A percentile compares a stretch with the other conserved stretches of the same genome.
Conservation (phyloP, 2,329 filamentous ascomycete species). For the Colletotrichum sp. region DNA sequence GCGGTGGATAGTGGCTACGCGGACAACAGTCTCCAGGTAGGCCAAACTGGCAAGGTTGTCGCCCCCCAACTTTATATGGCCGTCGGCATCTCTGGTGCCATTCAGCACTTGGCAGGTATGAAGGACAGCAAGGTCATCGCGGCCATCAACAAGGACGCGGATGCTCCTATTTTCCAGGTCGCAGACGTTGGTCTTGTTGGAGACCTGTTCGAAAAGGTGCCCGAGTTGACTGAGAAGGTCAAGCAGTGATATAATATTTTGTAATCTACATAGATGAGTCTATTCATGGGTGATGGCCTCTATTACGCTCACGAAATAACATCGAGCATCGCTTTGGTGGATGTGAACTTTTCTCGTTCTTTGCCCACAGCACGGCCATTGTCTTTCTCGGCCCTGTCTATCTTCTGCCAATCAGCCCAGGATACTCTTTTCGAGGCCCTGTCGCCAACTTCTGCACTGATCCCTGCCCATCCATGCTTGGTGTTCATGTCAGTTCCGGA, state of each 20-base stretch:
- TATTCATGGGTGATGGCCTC: conserved; percentile 24
- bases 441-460: conserved; percentile 64
- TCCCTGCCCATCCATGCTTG: conserved; percentile 74
- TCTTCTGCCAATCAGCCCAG: conserved; percentile 86
- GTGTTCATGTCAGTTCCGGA: conserved; percentile 3
- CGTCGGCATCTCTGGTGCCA: conserved; percentile 94
- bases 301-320: conserved; percentile 44
- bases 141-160: conserved; percentile 96
- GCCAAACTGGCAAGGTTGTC: conserved; percentile 98
- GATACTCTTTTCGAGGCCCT: conserved; percentile 66
- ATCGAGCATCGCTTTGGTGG: conserved; percentile 60
- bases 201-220: conserved; percentile 94
- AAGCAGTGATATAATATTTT: conserved; percentile 49
- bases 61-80: conserved; percentile 95
- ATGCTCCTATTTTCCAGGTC: conserved; percentile 98
- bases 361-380: conserved; percentile 74
- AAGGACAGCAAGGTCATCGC: conserved; percentile 99
- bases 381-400: conserved; percentile 78
- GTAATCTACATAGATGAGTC: neutral
- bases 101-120: conserved; percentile 98
- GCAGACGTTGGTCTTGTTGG: conserved; percentile 95
- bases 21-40: conserved; percentile 97
- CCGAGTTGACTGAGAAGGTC: conserved; percentile 94
- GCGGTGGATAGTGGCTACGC: conserved; percentile 97
- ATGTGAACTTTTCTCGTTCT: conserved; percentile 74